A percentile compares a stretch with the other conserved stretches of the same genome.
Evolutionary conservation across 129 eudicot species (phyloP).

Genomic region (Saussurea involucrata): DNA sequence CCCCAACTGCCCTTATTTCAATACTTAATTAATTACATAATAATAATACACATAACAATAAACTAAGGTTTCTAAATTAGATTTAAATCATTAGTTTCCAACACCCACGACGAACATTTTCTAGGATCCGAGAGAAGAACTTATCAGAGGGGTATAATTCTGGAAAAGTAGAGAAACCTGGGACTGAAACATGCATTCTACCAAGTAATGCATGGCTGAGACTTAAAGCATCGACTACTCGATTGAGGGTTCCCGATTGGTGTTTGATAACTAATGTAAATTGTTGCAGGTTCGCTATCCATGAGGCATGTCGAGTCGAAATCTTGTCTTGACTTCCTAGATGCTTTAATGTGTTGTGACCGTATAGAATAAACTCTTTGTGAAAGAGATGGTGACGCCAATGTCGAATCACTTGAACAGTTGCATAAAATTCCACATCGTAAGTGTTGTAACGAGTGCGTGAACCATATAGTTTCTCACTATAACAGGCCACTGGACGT

Average conservation of each 20-base stretch:
- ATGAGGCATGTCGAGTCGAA: not conserved
- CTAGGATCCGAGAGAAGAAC: not conserved
- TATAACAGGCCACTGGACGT: not conserved
- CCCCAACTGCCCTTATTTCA: too few species aligned
- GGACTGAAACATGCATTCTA: not conserved
- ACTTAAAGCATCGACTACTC: not conserved
- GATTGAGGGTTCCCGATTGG: not conserved
- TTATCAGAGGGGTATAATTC: not conserved
- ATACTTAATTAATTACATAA: too few species aligned
- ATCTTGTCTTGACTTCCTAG: not conserved
- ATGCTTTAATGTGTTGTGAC: not conserved
- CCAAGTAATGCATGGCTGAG: not conserved
- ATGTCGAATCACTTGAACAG: not conserved
- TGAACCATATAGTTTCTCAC: not conserved
- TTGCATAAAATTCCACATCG: conserved; percentile 7
- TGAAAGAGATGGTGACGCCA: conserved; percentile 5
- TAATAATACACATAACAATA: too few species aligned
- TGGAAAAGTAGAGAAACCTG: not conserved
- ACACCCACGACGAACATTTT: not conserved
- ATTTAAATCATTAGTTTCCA: too few species aligned
- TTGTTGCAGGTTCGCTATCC: not conserved
- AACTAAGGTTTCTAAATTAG: too few species aligned
- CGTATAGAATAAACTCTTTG: not conserved
- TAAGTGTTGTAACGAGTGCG: not conserved
- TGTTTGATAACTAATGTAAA: conserved; percentile 4